A percentile compares a stretch with the other conserved stretches of the same genome.
phyloP scores from a whole-genome alignment of 305 asterid genomes.

The Rubia occidens region DNA sequence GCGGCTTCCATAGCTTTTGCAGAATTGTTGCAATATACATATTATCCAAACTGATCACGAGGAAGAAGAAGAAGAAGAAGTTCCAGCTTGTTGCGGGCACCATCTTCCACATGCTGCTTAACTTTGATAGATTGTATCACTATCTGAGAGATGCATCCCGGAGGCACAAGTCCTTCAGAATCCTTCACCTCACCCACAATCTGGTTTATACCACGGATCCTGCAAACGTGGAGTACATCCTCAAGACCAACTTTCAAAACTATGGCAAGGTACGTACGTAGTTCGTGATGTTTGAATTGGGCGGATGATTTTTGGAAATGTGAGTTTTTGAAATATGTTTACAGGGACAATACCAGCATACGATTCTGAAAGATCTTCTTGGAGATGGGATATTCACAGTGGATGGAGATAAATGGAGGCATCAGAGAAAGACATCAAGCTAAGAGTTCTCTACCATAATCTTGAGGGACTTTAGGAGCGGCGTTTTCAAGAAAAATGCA shows the following conservation, averaged over 20 bases:
- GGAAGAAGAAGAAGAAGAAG: conserved; percentile 17
- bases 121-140: conserved; percentile 34
- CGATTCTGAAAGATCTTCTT: conserved; percentile 25
- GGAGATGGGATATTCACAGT: conserved; percentile 58
- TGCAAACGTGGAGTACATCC: conserved; percentile 51
- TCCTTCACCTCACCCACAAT: conserved; percentile 31
- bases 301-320: not conserved
- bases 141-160: conserved; percentile 37
- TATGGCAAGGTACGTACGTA: conserved; percentile 59
- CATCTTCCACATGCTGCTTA: conserved; percentile 35
- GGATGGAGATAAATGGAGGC: conserved; percentile 49
- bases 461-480: conserved; percentile 43
- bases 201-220: conserved; percentile 60
- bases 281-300: too few species aligned
- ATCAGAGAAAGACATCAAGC: conserved; percentile 50
- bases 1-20: not conserved
- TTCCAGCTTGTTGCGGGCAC: conserved; percentile 56
- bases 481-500: conserved; percentile 36
- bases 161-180: conserved; percentile 42
- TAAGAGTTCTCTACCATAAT: conserved; percentile 46
- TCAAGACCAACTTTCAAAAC: conserved; percentile 53
- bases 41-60: not conserved
- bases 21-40: not conserved
- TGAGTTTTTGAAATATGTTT: too few species aligned
- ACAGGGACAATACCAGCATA: conserved; percentile 20